A percentile compares a stretch with the other conserved stretches of the same genome.
These are phyloP conservation scores for Dryadomyces sulphureus DNA, from an alignment of 2,329 filamentous ascomycete genomes.

Conservation along the genomic window DNA sequence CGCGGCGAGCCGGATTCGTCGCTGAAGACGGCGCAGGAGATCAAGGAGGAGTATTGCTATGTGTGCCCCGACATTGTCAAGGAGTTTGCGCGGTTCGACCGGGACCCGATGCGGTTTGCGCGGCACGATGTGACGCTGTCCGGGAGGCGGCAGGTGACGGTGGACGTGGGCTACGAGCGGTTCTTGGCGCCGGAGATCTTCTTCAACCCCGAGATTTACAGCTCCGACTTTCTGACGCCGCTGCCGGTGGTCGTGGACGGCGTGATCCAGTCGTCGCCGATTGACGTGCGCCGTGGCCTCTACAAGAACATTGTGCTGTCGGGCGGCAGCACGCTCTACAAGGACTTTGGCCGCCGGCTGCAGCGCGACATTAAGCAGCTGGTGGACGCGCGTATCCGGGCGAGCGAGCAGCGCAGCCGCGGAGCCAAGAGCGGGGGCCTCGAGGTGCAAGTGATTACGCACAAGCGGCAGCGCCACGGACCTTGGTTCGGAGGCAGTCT, in stretches of 20 bases:
- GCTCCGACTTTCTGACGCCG: conserved; percentile 92
- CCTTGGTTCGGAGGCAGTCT: conserved; percentile 98
- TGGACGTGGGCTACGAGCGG: conserved; percentile 94
- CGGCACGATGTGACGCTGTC: conserved; percentile 80
- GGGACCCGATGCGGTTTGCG: conserved; percentile 77
- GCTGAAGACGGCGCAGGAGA: conserved; percentile 91
- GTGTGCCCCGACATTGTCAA: conserved; percentile 98
- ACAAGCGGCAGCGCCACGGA: conserved; percentile 93
- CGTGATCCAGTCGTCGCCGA: conserved; percentile 94
- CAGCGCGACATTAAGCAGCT: conserved; percentile 95
- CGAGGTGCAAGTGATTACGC: conserved; percentile 92
- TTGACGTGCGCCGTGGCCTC: conserved; percentile 87
- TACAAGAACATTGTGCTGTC: conserved; percentile 99
- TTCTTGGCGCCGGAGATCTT: conserved; percentile 98
- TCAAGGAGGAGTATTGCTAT: conserved; percentile 98
- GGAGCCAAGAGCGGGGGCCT: conserved; percentile 86
- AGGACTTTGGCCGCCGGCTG: conserved; percentile 90
- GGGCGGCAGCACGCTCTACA: conserved; percentile 93
- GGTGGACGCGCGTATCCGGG: conserved; percentile 82
- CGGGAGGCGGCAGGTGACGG: conserved; percentile 67
- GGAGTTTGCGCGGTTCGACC: conserved; percentile 89
- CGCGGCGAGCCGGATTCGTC: conserved; percentile 93
- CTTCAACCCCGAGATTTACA: conserved; percentile 99
- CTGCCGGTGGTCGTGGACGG: conserved; percentile 88
- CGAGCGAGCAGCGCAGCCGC: conserved; percentile 81